These are phyloP conservation scores for Lichtheimia corymbifera DNA, from an alignment of 371 early-diverging fungal species.

Conservation along the genomic window DNA sequence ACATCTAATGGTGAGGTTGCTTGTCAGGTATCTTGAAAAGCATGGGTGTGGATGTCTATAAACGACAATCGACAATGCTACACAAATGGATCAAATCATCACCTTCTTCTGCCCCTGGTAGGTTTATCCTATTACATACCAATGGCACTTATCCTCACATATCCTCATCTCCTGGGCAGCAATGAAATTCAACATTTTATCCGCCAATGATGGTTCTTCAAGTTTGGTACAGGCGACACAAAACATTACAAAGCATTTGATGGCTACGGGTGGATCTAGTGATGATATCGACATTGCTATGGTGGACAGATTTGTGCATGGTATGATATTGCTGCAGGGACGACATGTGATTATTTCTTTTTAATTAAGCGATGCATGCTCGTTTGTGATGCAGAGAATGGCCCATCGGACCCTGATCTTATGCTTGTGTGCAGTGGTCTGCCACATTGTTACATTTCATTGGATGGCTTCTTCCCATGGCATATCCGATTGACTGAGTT, in stretches of 20 bases:
- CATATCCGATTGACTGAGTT: constrained; percentile 63
- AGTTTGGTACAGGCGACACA: constrained; percentile 27
- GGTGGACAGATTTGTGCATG: constrained; percentile 35
- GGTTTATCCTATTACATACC: not conserved
- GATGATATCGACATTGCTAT: constrained; percentile 32
- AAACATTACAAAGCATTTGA: constrained; percentile 20
- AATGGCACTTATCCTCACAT: not conserved
- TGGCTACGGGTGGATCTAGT: constrained; percentile 2
- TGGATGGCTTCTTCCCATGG: constrained; percentile 70
- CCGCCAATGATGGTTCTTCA: constrained; percentile 33
- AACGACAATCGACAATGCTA: constrained; percentile 33
- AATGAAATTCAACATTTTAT: constrained; percentile 35
- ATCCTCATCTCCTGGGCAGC: constrained; percentile 12
- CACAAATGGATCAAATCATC: constrained; percentile 31
- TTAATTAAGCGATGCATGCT: constrained; percentile 1
- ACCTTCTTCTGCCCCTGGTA: not conserved
- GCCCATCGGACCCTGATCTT: constrained; percentile 59
- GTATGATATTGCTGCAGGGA: constrained; percentile 20
- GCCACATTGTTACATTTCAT: constrained; percentile 50
- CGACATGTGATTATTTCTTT: not conserved
- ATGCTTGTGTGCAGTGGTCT: constrained; percentile 60
- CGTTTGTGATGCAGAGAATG: constrained; percentile 19
- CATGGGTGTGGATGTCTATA: constrained; percentile 30
- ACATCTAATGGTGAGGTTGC: not conserved
- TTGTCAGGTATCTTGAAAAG: constrained; percentile 27